Evolutionary conservation across 345 rosid genomes (phyloP).

Genomic region (Eucalyptus shirleyi): DNA sequence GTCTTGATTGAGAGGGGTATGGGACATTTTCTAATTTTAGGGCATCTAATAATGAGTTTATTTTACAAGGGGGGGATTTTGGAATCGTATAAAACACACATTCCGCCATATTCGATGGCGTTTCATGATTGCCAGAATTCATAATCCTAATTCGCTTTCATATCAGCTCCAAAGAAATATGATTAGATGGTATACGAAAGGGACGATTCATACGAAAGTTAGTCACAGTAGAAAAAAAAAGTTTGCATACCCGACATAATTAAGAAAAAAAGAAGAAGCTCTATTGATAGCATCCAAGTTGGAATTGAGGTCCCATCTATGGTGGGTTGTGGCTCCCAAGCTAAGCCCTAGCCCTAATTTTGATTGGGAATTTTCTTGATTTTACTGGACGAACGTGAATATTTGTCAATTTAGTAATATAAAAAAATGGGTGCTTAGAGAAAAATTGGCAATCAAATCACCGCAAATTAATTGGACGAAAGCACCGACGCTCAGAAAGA

Average conservation of each 20-base stretch:
- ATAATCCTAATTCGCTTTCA: neutral
- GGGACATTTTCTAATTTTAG: neutral
- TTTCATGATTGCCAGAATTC: neutral
- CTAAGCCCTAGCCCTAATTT: neutral
- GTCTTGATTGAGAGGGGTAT: neutral
- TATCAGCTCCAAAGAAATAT: neutral
- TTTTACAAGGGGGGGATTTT: neutral
- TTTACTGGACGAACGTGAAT: neutral
- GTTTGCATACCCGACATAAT: neutral
- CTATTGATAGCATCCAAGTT: neutral
- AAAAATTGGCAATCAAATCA: neutral
- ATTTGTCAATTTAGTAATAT: neutral
- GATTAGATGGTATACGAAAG: neutral
- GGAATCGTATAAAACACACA: neutral
- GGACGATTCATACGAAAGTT: neutral
- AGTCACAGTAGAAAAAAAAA: rapidly evolving
- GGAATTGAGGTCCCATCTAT: neutral
- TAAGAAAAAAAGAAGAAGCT: too few species aligned
- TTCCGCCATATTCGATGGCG: neutral
- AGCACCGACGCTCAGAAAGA: neutral
- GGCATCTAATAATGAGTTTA: neutral
- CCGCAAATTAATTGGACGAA: neutral
- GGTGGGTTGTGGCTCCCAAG: neutral
- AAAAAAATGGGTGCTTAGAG: neutral
- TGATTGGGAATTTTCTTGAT: neutral